These are phyloP conservation scores for Suillus ampliporus DNA, from an alignment of 768 basidiomycete genomes.

Conservation along the genomic window DNA sequence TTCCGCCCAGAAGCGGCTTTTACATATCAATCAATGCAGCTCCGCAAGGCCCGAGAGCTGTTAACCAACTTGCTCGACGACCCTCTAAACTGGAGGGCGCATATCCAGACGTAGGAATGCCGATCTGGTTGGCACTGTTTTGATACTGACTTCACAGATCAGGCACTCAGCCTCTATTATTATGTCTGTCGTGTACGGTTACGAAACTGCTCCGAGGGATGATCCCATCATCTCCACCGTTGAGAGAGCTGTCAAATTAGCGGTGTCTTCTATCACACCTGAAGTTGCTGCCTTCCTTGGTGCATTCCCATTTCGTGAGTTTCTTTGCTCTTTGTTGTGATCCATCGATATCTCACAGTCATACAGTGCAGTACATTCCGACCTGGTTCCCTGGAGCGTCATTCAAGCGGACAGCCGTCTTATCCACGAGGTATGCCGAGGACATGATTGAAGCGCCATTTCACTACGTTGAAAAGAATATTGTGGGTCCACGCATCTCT, in stretches of 20 bases:
- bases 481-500: slow-evolving; percentile 28
- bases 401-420: slow-evolving; percentile 37
- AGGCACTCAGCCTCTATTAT: slow-evolving; percentile 35
- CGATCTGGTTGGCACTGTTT: neutral
- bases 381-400: slow-evolving; percentile 47
- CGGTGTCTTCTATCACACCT: slow-evolving; percentile 26
- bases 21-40: slow-evolving; percentile 28
- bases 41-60: slow-evolving; percentile 32
- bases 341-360: neutral
- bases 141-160: neutral
- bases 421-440: slow-evolving; percentile 24
- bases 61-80: slow-evolving; percentile 30
- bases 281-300: slow-evolving; percentile 43
- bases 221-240: slow-evolving; percentile 34
- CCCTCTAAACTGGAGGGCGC: slow-evolving; percentile 21
- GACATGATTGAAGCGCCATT: slow-evolving; percentile 39
- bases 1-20: slow-evolving; percentile 28
- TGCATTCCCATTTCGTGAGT: slow-evolving; percentile 41
- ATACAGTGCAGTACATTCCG: slow-evolving; percentile 42
- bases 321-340: neutral
- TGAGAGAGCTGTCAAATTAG: slow-evolving; percentile 29
- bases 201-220: slow-evolving; percentile 28
- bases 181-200: slow-evolving; percentile 39
- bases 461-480: slow-evolving; percentile 34
- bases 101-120: slow-evolving; percentile 31